Evolutionary conservation across 108 stramenopile genomes (phyloP).

Genomic region (Stephanodiscus triporus): DNA sequence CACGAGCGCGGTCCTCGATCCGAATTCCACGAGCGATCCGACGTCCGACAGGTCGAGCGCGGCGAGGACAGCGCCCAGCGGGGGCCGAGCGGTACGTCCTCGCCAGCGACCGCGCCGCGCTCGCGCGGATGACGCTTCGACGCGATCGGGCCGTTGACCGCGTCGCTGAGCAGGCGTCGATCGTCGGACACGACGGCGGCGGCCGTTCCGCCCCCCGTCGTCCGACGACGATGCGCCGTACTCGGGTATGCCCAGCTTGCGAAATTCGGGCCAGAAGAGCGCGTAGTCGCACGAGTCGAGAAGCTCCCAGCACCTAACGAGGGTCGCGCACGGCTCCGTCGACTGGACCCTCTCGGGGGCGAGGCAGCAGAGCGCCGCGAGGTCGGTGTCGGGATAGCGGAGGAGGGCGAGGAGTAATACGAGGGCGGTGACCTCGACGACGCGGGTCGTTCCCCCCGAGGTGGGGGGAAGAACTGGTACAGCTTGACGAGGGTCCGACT

Average conservation of each 20-base stretch:
- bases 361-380: slow-evolving; percentile 73
- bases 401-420: slow-evolving; percentile 67
- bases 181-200: too few species aligned
- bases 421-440: slow-evolving; percentile 43
- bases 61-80: slow-evolving; percentile 51
- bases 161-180: slow-evolving; percentile 40
- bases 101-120: slow-evolving; percentile 64
- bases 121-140: slow-evolving; percentile 52
- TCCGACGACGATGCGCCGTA: too few species aligned
- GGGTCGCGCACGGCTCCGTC: slow-evolving; percentile 62
- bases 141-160: slow-evolving; percentile 47
- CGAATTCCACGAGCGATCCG: slow-evolving; percentile 39
- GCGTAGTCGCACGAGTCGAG: slow-evolving; percentile 80
- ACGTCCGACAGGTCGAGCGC: slow-evolving; percentile 62
- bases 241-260: slow-evolving; percentile 51
- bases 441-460: slow-evolving; percentile 30
- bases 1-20: slow-evolving; percentile 41
- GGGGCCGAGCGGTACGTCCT: slow-evolving; percentile 72
- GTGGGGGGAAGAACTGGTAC: slow-evolving; percentile 80
- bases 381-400: slow-evolving; percentile 70
- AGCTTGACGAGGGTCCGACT: slow-evolving; percentile 77
- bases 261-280: slow-evolving; percentile 75
- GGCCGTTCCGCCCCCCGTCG: too few species aligned
- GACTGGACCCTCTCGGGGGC: slow-evolving; percentile 67
- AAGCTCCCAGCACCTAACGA: slow-evolving; percentile 61